phyloP scores from a whole-genome alignment of 805 yeast species.

The Zygosaccharomyces bisporus region DNA sequence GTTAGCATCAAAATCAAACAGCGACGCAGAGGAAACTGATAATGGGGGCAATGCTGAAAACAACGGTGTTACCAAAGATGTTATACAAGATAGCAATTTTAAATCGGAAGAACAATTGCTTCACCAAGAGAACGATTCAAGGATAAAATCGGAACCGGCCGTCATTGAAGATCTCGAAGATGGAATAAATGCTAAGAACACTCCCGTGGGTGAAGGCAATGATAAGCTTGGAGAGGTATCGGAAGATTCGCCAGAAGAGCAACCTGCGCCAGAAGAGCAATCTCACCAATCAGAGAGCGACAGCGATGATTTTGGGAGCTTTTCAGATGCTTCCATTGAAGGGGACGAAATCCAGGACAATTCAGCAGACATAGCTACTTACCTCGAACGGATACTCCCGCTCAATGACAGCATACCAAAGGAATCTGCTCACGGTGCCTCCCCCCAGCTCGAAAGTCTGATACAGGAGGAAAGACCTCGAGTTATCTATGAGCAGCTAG shows the following conservation, averaged over 20 bases:
- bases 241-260: no score
- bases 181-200: not conserved
- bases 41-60: not conserved
- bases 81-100: no score
- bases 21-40: not conserved
- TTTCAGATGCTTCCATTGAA: slow-evolving; percentile 34
- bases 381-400: slow-evolving; percentile 10
- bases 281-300: slow-evolving; percentile 12
- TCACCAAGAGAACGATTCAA: not conserved
- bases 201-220: not conserved
- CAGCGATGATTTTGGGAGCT: slow-evolving; percentile 37
- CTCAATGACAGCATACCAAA: slow-evolving; percentile 1
- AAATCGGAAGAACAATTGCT: no score
- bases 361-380: slow-evolving; percentile 1
- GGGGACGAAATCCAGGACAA: slow-evolving; percentile 8
- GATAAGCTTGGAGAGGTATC: not conserved
- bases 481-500: slow-evolving; percentile 33
- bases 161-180: not conserved
- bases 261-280: not conserved
- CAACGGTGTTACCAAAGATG: not conserved
- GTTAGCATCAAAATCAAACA: not conserved
- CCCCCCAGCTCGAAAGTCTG: slow-evolving; percentile 15
- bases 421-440: not conserved
- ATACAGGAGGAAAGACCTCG: slow-evolving; percentile 29
- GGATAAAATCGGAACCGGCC: not conserved